Evolutionary conservation across 768 basidiomycete species (phyloP).

Genomic region (Suillus lakei): DNA sequence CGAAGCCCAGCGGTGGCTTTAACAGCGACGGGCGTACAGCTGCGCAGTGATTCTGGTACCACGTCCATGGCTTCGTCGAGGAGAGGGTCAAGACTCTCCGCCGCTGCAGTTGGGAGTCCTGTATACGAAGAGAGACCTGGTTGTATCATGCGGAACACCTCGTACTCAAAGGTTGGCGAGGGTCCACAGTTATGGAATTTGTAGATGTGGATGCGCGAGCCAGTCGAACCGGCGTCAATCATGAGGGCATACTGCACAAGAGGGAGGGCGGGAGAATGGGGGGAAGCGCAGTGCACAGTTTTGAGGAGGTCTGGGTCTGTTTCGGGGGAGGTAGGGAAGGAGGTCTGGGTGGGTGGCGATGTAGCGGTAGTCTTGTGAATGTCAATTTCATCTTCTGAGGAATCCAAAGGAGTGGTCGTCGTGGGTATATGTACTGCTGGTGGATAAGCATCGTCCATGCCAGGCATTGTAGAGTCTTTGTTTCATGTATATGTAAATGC

Average conservation of each 20-base stretch:
- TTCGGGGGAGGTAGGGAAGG: constrained; percentile 59
- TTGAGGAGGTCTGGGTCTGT: constrained; percentile 74
- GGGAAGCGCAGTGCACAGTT: constrained; percentile 72
- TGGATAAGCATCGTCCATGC: constrained; percentile 30
- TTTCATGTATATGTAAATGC: constrained; percentile 22
- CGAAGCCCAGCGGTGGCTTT: constrained; percentile 93
- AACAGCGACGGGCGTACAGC: constrained; percentile 87
- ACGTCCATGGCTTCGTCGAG: constrained; percentile 80
- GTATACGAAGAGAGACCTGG: constrained; percentile 78
- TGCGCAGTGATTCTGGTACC: constrained; percentile 64
- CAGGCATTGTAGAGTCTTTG: constrained; percentile 21
- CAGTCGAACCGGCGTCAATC: constrained; percentile 98
- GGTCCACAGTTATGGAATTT: constrained; percentile 92
- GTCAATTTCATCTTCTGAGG: constrained; percentile 4
- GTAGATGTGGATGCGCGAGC: constrained; percentile 97
- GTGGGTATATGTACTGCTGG: constrained; percentile 21
- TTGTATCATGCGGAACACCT: constrained; percentile 83
- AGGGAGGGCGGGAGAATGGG: constrained; percentile 51
- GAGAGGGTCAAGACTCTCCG: constrained; percentile 76
- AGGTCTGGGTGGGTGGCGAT: constrained; percentile 8
- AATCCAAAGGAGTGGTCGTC: neutral
- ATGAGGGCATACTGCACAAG: constrained; percentile 94
- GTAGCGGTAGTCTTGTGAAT: neutral
- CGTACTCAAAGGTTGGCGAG: constrained; percentile 85
- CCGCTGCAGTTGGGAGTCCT: constrained; percentile 68